These are phyloP conservation scores for Odontarrhena argentea DNA, from an alignment of 345 rosid genomes.

Conservation along the genomic window DNA sequence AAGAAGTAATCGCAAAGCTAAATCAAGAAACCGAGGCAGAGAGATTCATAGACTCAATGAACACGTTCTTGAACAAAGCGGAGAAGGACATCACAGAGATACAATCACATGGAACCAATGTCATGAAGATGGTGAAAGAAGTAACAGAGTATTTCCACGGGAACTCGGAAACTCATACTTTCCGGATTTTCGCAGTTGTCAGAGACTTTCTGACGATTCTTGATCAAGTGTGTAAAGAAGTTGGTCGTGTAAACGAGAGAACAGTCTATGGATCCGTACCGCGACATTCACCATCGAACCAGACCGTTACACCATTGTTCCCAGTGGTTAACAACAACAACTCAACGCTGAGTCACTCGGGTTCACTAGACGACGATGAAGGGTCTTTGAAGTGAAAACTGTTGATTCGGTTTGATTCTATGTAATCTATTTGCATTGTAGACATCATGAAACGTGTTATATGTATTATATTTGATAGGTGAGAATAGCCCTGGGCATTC, in stretches of 20 bases:
- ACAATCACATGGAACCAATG: slow-evolving; percentile 50
- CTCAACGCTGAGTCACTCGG: slow-evolving; percentile 38
- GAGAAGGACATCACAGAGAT: slow-evolving; percentile 65
- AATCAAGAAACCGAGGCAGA: slow-evolving; percentile 40
- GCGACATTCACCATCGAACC: slow-evolving; percentile 46
- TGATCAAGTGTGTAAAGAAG: slow-evolving; percentile 92
- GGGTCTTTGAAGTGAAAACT: slow-evolving; percentile 26
- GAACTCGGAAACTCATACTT: slow-evolving; percentile 77
- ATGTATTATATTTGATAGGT: slow-evolving; percentile 31
- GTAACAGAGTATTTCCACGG: slow-evolving; percentile 93
- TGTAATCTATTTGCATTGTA: slow-evolving; percentile 17
- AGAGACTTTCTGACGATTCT: slow-evolving; percentile 84
- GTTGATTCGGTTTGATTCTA: slow-evolving; percentile 20
- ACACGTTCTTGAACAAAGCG: slow-evolving; percentile 60
- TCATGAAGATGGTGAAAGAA: slow-evolving; percentile 64
- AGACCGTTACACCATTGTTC: slow-evolving; percentile 49
- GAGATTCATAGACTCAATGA: slow-evolving; percentile 67
- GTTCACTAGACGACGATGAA: slow-evolving; percentile 47
- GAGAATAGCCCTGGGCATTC: too few relatives aligned
- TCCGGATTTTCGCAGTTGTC: slow-evolving; percentile 74
- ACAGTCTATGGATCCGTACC: slow-evolving; percentile 59
- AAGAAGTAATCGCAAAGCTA: slow-evolving; percentile 47
- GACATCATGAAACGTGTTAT: slow-evolving; percentile 28
- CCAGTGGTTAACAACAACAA: slow-evolving; percentile 43
- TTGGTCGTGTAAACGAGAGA: slow-evolving; percentile 82